Conservation (phyloP, 2,329 filamentous ascomycete species). For the Pseudogymnoascus sp. region DNA sequence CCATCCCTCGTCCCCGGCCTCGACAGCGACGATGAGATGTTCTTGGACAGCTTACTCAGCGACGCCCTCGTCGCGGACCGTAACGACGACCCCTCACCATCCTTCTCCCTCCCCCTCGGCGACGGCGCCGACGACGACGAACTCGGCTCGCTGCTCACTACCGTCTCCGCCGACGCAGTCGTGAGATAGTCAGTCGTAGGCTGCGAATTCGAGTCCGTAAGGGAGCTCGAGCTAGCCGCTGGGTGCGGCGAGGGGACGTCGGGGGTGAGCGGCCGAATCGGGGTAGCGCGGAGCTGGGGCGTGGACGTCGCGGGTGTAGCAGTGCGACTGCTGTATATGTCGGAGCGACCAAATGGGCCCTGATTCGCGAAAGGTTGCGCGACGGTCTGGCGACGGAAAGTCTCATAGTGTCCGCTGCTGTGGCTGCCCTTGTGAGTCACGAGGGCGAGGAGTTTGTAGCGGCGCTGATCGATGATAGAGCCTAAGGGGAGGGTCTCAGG, state of each 20-base stretch:
- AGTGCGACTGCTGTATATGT: slow-evolving; percentile 45
- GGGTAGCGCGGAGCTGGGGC: slow-evolving; percentile 26
- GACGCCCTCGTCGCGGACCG: neutral
- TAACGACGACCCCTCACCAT: neutral
- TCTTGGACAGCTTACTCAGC: neutral
- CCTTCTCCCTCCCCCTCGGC: slow-evolving; percentile 16
- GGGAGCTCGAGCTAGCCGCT: neutral
- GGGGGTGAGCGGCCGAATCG: neutral
- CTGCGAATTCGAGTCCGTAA: neutral
- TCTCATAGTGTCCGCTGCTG: slow-evolving; percentile 94
- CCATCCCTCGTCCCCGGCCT: neutral
- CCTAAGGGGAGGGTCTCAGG: slow-evolving; percentile 80
- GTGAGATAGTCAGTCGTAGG: neutral
- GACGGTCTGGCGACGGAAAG: slow-evolving; percentile 78
- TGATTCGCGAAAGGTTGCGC: slow-evolving; percentile 75
- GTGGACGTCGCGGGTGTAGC: slow-evolving; percentile 20
- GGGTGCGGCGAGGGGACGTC: neutral
- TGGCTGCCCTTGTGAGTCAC: slow-evolving; percentile 95
- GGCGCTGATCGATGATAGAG: slow-evolving; percentile 64
- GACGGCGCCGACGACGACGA: slow-evolving; percentile 21
- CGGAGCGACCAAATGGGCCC: slow-evolving; percentile 66
- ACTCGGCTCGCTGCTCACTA: neutral
- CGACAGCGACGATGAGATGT: neutral
- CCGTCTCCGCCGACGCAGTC: neutral
- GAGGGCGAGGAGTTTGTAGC: slow-evolving; percentile 76